These are phyloP conservation scores for Euphrasia confusa DNA, from an alignment of 257 asterid genomes.

Conservation along the genomic window DNA sequence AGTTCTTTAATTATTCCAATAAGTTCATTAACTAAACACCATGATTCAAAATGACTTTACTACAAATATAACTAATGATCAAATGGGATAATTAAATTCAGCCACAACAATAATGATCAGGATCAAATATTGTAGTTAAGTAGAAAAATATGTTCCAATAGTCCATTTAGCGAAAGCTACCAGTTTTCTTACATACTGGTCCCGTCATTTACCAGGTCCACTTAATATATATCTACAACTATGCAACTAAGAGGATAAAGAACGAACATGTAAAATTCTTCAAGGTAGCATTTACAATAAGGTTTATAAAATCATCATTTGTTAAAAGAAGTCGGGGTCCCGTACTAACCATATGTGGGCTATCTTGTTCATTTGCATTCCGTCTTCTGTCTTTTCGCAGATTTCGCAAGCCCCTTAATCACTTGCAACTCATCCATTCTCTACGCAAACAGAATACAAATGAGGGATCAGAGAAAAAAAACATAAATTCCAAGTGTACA, in stretches of 20 bases:
- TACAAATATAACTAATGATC: no score
- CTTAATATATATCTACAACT: no score
- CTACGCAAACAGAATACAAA: constrained; percentile 31
- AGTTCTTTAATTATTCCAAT: no score
- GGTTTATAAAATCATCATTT: constrained; percentile 14
- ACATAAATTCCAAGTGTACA: not conserved
- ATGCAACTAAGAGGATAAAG: not conserved
- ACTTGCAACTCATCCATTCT: constrained; percentile 94
- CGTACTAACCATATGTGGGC: constrained; percentile 23
- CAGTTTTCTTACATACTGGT: no score
- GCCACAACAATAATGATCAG: no score
- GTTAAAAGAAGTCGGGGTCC: constrained; percentile 38
- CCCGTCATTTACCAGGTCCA: no score
- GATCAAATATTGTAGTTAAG: no score
- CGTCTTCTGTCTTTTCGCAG: constrained; percentile 81
- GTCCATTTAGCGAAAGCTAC: no score
- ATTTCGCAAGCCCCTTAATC: constrained; percentile 67
- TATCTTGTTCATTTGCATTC: constrained; percentile 45
- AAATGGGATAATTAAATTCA: no score
- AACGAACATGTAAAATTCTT: not conserved
- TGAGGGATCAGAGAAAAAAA: not conserved
- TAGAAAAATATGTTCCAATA: no score
- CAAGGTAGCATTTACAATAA: constrained; percentile 27
- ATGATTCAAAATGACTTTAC: no score
- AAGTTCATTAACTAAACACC: no score